Evolutionary conservation across 495 filamentous ascomycete genomes (phyloP).

Genomic region (Trichoderma orchidacearum): DNA sequence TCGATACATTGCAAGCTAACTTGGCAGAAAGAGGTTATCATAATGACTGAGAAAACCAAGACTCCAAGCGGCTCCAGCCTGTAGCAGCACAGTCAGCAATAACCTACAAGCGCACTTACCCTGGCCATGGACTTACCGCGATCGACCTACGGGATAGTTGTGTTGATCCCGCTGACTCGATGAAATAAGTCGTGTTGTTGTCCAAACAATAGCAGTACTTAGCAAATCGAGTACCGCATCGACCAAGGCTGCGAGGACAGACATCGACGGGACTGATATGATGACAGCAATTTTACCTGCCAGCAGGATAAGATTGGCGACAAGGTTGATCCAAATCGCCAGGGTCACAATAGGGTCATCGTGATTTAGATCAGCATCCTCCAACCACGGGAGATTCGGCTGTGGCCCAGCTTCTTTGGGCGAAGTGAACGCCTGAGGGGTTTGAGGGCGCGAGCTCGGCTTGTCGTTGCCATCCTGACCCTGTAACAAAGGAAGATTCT

Average conservation of each 20-base stretch:
- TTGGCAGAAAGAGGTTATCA: constrained; percentile 81
- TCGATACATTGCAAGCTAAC: constrained; percentile 61
- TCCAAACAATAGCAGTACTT: constrained; percentile 75
- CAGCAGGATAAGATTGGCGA: constrained; percentile 69
- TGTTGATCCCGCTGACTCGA: constrained; percentile 55
- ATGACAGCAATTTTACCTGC: constrained; percentile 71
- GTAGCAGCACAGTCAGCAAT: background rate
- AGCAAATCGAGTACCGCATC: constrained; percentile 82
- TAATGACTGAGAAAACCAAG: constrained; percentile 68
- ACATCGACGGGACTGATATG: constrained; percentile 66
- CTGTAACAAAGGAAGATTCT: constrained; percentile 49
- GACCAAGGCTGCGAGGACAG: constrained; percentile 77
- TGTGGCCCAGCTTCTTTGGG: constrained; percentile 11
- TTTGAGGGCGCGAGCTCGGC: constrained; percentile 13
- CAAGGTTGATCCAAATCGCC: constrained; percentile 76
- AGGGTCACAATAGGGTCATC: constrained; percentile 53
- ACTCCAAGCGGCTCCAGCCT: constrained; percentile 69
- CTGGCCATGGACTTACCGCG: constrained; percentile 9
- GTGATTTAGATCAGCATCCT: constrained; percentile 47
- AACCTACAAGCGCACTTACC: background rate
- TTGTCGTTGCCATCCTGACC: constrained; percentile 19
- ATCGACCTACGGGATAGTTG: constrained; percentile 71
- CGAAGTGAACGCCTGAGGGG: constrained; percentile 6
- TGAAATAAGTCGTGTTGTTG: constrained; percentile 57
- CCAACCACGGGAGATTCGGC: constrained; percentile 38